Percentiles rank a stretch among this genome's conserved stretches.
These are phyloP conservation scores for Citrullus mucosospermus DNA, from an alignment of 306 rosid species.

Conservation along the genomic window DNA sequence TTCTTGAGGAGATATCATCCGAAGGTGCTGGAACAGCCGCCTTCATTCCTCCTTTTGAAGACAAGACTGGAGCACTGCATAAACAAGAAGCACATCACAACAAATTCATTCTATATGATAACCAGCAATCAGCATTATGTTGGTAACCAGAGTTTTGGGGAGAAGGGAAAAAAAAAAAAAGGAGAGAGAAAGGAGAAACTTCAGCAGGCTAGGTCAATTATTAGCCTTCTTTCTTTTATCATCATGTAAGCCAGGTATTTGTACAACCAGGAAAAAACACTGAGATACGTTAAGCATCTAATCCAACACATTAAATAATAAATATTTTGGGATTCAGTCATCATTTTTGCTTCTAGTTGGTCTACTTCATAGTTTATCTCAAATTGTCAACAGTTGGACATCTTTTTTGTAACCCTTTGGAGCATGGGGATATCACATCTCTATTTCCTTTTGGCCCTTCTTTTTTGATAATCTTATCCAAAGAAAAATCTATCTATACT, in stretches of 20 bases:
- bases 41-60: constrained; percentile 77
- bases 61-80: constrained; percentile 88
- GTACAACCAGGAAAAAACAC: neutral
- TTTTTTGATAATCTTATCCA: no score
- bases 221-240: neutral
- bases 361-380: no score
- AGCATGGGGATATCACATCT: no score
- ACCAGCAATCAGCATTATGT: neutral
- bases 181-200: neutral
- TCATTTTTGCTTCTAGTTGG: no score
- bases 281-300: neutral
- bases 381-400: no score
- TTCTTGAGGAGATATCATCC: constrained; percentile 60
- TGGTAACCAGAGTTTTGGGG: neutral
- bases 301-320: neutral
- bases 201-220: neutral
- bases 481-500: no score
- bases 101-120: neutral
- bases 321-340: no score
- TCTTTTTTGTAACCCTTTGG: no score
- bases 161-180: neutral
- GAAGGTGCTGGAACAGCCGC: constrained; percentile 39
- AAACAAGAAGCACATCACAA: constrained; percentile 5
- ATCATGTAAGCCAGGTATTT: neutral
- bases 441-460: no score